phyloP scores from a whole-genome alignment of 768 basidiomycete genomes.

The Tulasnella sp. region DNA sequence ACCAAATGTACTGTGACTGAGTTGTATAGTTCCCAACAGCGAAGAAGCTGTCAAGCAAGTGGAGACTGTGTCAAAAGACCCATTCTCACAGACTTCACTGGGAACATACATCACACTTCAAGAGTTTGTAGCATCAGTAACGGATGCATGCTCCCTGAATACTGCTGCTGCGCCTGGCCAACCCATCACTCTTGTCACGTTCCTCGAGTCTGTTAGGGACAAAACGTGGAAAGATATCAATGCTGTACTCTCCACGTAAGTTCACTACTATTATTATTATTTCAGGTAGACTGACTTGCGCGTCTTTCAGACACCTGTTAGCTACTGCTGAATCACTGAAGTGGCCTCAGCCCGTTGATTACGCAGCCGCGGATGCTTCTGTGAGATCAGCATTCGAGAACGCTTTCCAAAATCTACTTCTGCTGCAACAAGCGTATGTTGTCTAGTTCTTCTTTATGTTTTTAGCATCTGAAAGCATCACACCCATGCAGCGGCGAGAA shows the following conservation, averaged over 20 bases:
- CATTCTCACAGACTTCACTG: constrained; percentile 37
- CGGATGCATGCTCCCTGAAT: constrained; percentile 32
- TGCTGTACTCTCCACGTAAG: constrained; percentile 46
- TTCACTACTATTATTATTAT: constrained; percentile 15
- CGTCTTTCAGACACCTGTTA: constrained; percentile 41
- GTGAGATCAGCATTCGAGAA: constrained; percentile 55
- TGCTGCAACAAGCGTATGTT: constrained; percentile 65
- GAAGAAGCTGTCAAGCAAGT: constrained; percentile 47
- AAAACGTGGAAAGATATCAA: constrained; percentile 72
- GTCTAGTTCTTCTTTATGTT: not conserved
- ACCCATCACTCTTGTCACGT: constrained; percentile 42
- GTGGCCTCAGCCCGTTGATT: constrained; percentile 66
- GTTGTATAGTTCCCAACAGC: constrained; percentile 27
- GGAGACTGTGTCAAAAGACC: constrained; percentile 25
- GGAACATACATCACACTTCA: constrained; percentile 49
- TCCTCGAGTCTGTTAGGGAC: constrained; percentile 49
- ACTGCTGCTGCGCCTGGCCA: constrained; percentile 30
- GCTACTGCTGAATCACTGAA: constrained; percentile 54
- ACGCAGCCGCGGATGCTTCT: constrained; percentile 35
- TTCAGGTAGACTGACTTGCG: constrained; percentile 2
- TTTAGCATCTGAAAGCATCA: not conserved
- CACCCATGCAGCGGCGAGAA: constrained; percentile 38
- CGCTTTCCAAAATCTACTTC: constrained; percentile 63
- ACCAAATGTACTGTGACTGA: not conserved
- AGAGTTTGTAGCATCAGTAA: constrained; percentile 42